Conservation (phyloP, 2,329 filamentous ascomycete species). For the Didymella arachidicola region DNA sequence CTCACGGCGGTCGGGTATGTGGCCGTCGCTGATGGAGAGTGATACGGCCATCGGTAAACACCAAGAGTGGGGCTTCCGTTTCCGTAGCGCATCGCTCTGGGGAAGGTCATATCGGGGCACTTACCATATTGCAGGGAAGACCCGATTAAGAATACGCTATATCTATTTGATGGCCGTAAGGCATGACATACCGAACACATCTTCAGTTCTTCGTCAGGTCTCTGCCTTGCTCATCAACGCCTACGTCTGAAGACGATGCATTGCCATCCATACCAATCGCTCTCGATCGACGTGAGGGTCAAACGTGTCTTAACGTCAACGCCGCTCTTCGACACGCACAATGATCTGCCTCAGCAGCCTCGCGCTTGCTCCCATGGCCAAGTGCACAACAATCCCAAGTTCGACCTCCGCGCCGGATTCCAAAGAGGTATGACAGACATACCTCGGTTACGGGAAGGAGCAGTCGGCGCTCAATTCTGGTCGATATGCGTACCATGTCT, state of each 20-base stretch:
- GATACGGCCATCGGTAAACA: slow-evolving; percentile 3
- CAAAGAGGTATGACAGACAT: slow-evolving; percentile 5
- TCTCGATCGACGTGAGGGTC: not conserved
- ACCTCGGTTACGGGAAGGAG: not conserved
- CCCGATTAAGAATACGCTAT: not conserved
- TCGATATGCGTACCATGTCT: slow-evolving; percentile 3
- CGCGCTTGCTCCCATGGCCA: slow-evolving; percentile 1
- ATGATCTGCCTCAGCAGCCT: slow-evolving; percentile 6
- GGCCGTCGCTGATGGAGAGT: not conserved
- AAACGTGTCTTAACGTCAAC: slow-evolving; percentile 1
- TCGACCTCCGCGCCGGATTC: slow-evolving; percentile 1
- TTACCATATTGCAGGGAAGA: not conserved
- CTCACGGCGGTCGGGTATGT: not conserved
- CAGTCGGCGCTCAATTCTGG: slow-evolving; percentile 2
- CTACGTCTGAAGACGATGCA: not conserved
- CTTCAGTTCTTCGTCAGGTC: not conserved
- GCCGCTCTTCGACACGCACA: slow-evolving; percentile 4
- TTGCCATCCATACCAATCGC: not conserved
- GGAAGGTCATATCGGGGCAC: not conserved
- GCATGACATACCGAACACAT: not conserved
- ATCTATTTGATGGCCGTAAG: not conserved
- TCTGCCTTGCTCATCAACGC: not conserved
- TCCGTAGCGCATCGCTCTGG: not conserved
- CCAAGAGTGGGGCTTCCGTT: slow-evolving; percentile 1
- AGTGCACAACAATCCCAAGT: slow-evolving; percentile 5